A percentile compares a stretch with the other conserved stretches of the same genome.
Evolutionary conservation across 2,329 filamentous ascomycete species (phyloP).

Genomic region (Pyrenophora seminiperda): DNA sequence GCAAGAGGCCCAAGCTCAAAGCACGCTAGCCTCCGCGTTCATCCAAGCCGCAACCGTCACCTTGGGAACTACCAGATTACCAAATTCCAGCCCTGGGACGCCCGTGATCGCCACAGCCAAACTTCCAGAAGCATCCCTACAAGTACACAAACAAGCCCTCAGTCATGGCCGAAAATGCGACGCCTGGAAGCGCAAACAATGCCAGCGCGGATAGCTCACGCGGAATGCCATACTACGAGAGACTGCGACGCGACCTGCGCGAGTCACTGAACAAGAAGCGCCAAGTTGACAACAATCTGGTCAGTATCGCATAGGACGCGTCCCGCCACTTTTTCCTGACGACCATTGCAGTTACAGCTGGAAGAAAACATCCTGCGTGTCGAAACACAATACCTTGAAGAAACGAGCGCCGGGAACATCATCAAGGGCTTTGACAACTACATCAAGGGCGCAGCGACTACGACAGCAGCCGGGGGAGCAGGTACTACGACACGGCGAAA

Average conservation of each 20-base stretch:
- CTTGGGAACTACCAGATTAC: slow-evolving; percentile 10
- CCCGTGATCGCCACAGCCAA: not conserved
- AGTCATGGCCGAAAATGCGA: slow-evolving; percentile 58
- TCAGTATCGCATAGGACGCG: slow-evolving; percentile 40
- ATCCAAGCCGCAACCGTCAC: slow-evolving; percentile 14
- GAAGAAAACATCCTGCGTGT: slow-evolving; percentile 85
- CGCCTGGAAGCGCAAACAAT: slow-evolving; percentile 44
- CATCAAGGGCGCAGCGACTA: slow-evolving; percentile 80
- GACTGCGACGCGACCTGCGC: slow-evolving; percentile 69
- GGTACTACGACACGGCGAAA: slow-evolving; percentile 61
- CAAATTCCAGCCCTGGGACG: slow-evolving; percentile 3
- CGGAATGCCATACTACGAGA: slow-evolving; percentile 71
- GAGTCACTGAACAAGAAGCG: slow-evolving; percentile 70
- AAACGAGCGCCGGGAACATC: slow-evolving; percentile 84
- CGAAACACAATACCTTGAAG: slow-evolving; percentile 88
- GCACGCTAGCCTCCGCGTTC: slow-evolving; percentile 26
- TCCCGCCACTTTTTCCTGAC: slow-evolving; percentile 20
- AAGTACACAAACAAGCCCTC: not conserved
- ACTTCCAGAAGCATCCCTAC: too few species aligned
- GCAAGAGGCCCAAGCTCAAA: slow-evolving; percentile 20
- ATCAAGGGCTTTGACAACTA: slow-evolving; percentile 98
- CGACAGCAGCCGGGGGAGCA: slow-evolving; percentile 54
- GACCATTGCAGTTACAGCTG: slow-evolving; percentile 55
- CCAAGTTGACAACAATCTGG: slow-evolving; percentile 65
- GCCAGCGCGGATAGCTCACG: slow-evolving; percentile 54